A percentile compares a stretch with the other conserved stretches of the same genome.
phyloP scores from a whole-genome alignment of 2,329 filamentous ascomycete species.

The Epichloe gansuensis region DNA sequence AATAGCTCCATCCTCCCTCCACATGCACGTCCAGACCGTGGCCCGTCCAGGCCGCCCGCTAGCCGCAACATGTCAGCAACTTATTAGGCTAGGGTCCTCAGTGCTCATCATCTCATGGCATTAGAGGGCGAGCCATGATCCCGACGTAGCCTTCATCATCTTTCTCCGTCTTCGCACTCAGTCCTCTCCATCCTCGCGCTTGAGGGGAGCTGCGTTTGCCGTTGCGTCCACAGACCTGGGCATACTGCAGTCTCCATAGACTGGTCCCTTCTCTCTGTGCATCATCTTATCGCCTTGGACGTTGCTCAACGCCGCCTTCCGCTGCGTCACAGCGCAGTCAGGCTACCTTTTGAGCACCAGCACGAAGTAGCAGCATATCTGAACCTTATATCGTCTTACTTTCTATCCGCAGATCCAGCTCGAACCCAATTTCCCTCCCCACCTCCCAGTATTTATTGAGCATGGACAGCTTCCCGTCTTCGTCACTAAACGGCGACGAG shows the following conservation, averaged over 20 bases:
- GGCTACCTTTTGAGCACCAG: neutral
- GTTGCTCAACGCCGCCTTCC: neutral
- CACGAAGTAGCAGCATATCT: neutral
- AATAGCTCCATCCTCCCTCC: no score
- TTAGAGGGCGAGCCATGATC: neutral
- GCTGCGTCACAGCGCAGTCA: no score
- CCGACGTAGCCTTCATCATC: neutral
- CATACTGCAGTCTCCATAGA: neutral
- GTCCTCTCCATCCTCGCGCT: neutral
- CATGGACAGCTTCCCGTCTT: neutral
- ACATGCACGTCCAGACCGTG: no score
- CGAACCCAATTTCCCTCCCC: neutral
- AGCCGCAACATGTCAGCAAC: no score
- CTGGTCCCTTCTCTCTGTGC: neutral
- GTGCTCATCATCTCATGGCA: no score
- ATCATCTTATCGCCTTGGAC: neutral
- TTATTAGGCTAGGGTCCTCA: no score
- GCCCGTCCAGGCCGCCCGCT: no score
- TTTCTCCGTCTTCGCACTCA: neutral
- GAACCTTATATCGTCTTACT: neutral
- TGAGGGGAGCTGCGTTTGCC: neutral
- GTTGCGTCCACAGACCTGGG: neutral
- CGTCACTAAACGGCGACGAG: constrained; percentile 2
- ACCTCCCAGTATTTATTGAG: neutral
- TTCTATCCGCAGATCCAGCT: neutral